Evolutionary conservation across 306 rosid species (phyloP).

Genomic region (Vicia faba): DNA sequence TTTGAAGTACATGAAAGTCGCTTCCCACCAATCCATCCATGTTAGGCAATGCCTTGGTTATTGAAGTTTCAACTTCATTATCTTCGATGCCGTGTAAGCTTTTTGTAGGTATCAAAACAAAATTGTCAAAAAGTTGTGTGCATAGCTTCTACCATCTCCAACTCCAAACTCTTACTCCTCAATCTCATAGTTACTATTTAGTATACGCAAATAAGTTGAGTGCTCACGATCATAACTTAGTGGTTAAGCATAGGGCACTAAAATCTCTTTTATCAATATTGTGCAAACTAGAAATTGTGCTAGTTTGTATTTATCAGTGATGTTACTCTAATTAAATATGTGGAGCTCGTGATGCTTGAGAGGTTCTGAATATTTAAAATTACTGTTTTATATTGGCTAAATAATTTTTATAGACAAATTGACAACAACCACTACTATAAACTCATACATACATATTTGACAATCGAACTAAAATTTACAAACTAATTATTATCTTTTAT

Average conservation of each 20-base stretch:
- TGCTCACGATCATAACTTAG: slow-evolving; percentile 26
- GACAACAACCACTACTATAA: no score
- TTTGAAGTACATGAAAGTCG: slow-evolving; percentile 31
- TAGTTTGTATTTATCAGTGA: not conserved
- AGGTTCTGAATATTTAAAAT: not conserved
- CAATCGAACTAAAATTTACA: no score
- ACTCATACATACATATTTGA: no score
- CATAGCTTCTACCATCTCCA: slow-evolving; percentile 40
- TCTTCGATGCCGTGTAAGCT: slow-evolving; percentile 14
- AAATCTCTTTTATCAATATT: not conserved
- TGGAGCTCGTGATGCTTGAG: not conserved
- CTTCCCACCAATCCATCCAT: not conserved
- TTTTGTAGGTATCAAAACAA: slow-evolving; percentile 29
- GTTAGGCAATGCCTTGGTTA: slow-evolving; percentile 18
- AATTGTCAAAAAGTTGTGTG: slow-evolving; percentile 40
- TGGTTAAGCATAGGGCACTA: slow-evolving; percentile 29
- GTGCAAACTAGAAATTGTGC: not conserved
- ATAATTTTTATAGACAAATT: no score
- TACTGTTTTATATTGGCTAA: no score
- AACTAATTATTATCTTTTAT: no score
- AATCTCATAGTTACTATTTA: slow-evolving; percentile 8
- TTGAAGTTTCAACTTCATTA: slow-evolving; percentile 28
- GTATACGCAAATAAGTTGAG: slow-evolving; percentile 18
- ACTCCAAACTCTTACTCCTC: slow-evolving; percentile 28
- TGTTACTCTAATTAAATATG: not conserved